A percentile compares a stretch with the other conserved stretches of the same genome.
Evolutionary conservation across 2,329 filamentous ascomycete species (phyloP).

Genomic region (Pseudonectria foliicola): DNA sequence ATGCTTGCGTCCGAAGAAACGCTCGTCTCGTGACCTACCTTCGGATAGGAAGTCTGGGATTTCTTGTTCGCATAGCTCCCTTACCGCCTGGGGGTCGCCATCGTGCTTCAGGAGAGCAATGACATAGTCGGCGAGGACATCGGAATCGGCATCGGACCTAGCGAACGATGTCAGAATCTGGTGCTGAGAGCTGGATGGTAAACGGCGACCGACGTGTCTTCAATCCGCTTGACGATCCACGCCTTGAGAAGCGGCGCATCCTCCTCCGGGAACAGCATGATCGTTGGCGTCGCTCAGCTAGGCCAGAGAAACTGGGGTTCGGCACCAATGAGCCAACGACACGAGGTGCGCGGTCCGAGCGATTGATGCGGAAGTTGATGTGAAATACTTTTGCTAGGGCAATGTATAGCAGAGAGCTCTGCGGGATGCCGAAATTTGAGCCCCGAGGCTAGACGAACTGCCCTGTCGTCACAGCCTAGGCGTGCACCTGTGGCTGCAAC

Average conservation of each 20-base stretch:
- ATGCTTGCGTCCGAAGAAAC: neutral
- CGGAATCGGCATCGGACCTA: constrained; percentile 72
- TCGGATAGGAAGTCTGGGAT: constrained; percentile 70
- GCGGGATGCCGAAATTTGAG: no score
- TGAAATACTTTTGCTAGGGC: no score
- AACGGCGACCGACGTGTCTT: constrained; percentile 55
- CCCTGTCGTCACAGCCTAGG: no score
- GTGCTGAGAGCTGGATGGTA: constrained; percentile 4
- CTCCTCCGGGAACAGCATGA: constrained; percentile 57
- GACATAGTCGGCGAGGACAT: constrained; percentile 81
- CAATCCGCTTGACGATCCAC: constrained; percentile 72
- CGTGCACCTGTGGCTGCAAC: no score
- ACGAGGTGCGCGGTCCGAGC: neutral
- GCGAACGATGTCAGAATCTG: constrained; percentile 6
- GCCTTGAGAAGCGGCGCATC: constrained; percentile 60
- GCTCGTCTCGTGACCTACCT: constrained; percentile 27
- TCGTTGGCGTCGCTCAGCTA: constrained; percentile 6
- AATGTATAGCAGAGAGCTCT: no score
- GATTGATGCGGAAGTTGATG: no score
- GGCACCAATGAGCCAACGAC: no score
- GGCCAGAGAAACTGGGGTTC: neutral
- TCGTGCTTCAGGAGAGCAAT: constrained; percentile 68
- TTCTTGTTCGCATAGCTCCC: constrained; percentile 61
- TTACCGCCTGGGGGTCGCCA: constrained; percentile 56
- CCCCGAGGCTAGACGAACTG: no score